A percentile compares a stretch with the other conserved stretches of the same genome.
These are phyloP conservation scores for Kuraishia ogatae DNA, from an alignment of 805 yeast species.

Conservation along the genomic window DNA sequence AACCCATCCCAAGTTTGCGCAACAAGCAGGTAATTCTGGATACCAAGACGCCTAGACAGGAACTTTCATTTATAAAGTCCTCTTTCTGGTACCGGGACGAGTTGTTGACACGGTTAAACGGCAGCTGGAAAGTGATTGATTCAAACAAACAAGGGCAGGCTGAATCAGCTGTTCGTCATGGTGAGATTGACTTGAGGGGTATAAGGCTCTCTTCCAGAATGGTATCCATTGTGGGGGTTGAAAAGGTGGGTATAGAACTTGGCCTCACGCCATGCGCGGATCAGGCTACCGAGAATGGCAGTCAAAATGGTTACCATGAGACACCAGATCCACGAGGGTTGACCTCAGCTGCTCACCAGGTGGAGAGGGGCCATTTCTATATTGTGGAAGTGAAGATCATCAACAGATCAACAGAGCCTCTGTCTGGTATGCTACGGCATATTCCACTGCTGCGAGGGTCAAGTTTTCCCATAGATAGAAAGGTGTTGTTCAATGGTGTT, in stretches of 20 bases:
- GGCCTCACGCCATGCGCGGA: slow-evolving; percentile 10
- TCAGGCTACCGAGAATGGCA: slow-evolving; percentile 5
- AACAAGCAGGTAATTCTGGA: slow-evolving; percentile 64
- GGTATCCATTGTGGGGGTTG: slow-evolving; percentile 45
- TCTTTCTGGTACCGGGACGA: slow-evolving; percentile 77
- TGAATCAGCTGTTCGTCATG: slow-evolving; percentile 25
- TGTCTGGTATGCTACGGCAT: slow-evolving; percentile 54
- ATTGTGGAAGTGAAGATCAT: slow-evolving; percentile 37
- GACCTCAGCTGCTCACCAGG: not conserved
- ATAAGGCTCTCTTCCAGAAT: slow-evolving; percentile 53
- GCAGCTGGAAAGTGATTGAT: slow-evolving; percentile 47
- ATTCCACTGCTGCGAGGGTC: slow-evolving; percentile 29
- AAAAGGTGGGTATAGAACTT: slow-evolving; percentile 36
- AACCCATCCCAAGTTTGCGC: slow-evolving; percentile 62
- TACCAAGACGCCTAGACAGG: slow-evolving; percentile 42
- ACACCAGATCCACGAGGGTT: slow-evolving; percentile 14
- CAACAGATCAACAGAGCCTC: slow-evolving; percentile 33
- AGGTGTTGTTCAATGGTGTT: slow-evolving; percentile 64
- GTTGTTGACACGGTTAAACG: slow-evolving; percentile 48
- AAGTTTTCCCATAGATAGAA: slow-evolving; percentile 37
- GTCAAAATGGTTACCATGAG: slow-evolving; percentile 7
- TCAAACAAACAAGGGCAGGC: not conserved
- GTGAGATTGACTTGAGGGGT: slow-evolving; percentile 59
- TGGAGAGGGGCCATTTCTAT: slow-evolving; percentile 40
- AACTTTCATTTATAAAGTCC: slow-evolving; percentile 46